Conservation (phyloP, 768 basidiomycete genomes). For the Trichaptum fuscoviolaceum region DNA sequence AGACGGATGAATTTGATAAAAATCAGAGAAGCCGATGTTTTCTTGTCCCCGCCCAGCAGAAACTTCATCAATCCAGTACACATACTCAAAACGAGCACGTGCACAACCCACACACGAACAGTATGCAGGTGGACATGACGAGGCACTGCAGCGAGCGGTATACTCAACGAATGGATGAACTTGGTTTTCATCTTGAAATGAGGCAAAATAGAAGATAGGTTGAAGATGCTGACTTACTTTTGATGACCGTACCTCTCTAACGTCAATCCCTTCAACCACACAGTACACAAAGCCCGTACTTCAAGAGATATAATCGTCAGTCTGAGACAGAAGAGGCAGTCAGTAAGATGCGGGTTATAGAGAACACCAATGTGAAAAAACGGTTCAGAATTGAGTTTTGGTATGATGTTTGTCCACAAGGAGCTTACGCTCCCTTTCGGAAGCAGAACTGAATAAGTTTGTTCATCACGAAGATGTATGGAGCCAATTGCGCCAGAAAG, state of each 20-base stretch:
- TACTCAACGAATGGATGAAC: constrained; percentile 85
- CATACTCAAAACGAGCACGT: constrained; percentile 46
- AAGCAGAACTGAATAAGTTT: constrained; percentile 71
- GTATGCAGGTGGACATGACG: constrained; percentile 30
- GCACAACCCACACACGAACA: constrained; percentile 21
- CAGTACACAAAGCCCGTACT: too few species aligned
- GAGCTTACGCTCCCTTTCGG: constrained; percentile 70
- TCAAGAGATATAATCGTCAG: too few species aligned
- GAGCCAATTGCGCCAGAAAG: neutral
- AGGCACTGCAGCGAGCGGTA: constrained; percentile 29
- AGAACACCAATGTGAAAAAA: constrained; percentile 10
- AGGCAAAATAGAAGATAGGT: neutral
- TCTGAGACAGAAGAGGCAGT: too few species aligned
- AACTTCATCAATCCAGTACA: constrained; percentile 31
- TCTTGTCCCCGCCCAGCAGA: constrained; percentile 36
- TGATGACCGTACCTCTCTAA: neutral
- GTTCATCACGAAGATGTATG: constrained; percentile 38
- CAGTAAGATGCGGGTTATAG: neutral
- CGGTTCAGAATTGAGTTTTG: constrained; percentile 53
- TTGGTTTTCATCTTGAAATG: constrained; percentile 56
- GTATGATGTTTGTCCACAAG: constrained; percentile 64
- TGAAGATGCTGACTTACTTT: neutral
- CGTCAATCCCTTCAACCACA: neutral
- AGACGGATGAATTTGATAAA: neutral
- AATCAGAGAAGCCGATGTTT: constrained; percentile 66